Conservation (phyloP, 768 basidiomycete species). For the Macrolepiota fuliginosa region DNA sequence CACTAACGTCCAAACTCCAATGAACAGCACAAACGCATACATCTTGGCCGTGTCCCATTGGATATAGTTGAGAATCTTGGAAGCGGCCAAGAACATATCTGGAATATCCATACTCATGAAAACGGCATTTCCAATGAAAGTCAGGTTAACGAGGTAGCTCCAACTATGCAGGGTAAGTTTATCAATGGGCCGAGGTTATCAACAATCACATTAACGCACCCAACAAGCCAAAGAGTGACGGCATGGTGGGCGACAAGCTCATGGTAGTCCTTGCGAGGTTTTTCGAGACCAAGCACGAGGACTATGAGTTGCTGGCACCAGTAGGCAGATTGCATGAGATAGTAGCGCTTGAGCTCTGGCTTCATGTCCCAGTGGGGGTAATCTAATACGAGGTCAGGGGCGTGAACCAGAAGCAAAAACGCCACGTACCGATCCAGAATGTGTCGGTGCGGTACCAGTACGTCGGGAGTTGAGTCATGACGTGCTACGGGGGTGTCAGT, state of each 20-base stretch:
- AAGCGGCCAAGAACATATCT: slow-evolving; percentile 80
- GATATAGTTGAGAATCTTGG: slow-evolving; percentile 89
- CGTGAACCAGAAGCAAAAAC: background rate
- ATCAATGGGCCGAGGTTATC: background rate
- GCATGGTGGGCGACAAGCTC: slow-evolving; percentile 91
- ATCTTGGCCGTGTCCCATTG: slow-evolving; percentile 62
- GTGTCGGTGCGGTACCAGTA: slow-evolving; percentile 83
- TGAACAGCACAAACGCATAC: slow-evolving; percentile 61
- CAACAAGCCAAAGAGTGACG: slow-evolving; percentile 92
- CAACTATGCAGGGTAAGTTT: slow-evolving; percentile 45
- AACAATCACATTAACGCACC: slow-evolving; percentile 42
- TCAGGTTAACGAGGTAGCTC: slow-evolving; percentile 81
- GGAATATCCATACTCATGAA: slow-evolving; percentile 98
- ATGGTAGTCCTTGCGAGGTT: slow-evolving; percentile 87
- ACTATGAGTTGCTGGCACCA: slow-evolving; percentile 95
- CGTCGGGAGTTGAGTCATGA: slow-evolving; percentile 81
- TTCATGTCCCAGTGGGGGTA: slow-evolving; percentile 92
- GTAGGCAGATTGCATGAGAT: slow-evolving; percentile 89
- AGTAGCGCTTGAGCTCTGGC: slow-evolving; percentile 84
- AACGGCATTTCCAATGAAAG: slow-evolving; percentile 86
- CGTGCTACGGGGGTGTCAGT: slow-evolving; percentile 43
- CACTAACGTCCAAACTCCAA: slow-evolving; percentile 79
- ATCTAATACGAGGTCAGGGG: slow-evolving; percentile 35
- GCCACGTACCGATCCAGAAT: slow-evolving; percentile 75
- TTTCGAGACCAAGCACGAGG: slow-evolving; percentile 82